Evolutionary conservation across 2,329 filamentous ascomycete genomes (phyloP).

Genomic region (Aspergillus sojae): DNA sequence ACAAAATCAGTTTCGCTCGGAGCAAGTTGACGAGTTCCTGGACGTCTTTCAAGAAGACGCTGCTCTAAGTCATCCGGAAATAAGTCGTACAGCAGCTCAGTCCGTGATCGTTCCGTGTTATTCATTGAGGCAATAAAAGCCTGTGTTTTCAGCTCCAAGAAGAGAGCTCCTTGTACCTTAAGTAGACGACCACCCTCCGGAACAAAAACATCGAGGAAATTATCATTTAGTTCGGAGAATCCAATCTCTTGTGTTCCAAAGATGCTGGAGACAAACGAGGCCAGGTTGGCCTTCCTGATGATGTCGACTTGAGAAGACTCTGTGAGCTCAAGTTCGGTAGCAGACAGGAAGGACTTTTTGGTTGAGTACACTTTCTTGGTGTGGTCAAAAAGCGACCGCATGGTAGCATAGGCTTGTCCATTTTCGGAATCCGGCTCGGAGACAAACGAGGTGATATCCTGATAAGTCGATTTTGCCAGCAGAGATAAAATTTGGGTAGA

Average conservation of each 20-base stretch:
- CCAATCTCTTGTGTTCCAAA: slow-evolving; percentile 67
- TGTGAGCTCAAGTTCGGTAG: slow-evolving; percentile 55
- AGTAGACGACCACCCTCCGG: slow-evolving; percentile 60
- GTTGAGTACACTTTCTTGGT: slow-evolving; percentile 64
- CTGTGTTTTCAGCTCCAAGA: slow-evolving; percentile 68
- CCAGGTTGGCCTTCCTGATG: slow-evolving; percentile 66
- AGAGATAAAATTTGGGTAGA: slow-evolving; percentile 62
- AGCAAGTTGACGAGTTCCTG: slow-evolving; percentile 56
- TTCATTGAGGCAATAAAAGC: slow-evolving; percentile 65
- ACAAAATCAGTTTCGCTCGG: slow-evolving; percentile 64
- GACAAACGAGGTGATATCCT: slow-evolving; percentile 60
- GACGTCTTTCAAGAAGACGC: slow-evolving; percentile 56
- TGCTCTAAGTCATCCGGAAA: slow-evolving; percentile 62
- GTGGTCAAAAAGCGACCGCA: slow-evolving; percentile 65
- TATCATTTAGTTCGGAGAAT: slow-evolving; percentile 64
- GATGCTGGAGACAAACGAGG: slow-evolving; percentile 65
- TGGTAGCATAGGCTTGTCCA: slow-evolving; percentile 63
- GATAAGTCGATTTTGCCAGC: slow-evolving; percentile 58
- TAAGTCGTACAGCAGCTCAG: slow-evolving; percentile 60
- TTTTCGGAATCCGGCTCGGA: slow-evolving; percentile 57
- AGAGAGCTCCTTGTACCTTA: slow-evolving; percentile 63
- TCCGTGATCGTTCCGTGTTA: slow-evolving; percentile 57
- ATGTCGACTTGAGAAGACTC: slow-evolving; percentile 59
- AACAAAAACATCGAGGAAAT: slow-evolving; percentile 66
- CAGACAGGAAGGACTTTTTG: slow-evolving; percentile 59